Evolutionary conservation across 2,329 filamentous ascomycete species (phyloP), one percentile per base, ranked within the genome.

Genomic region (Fusarium sp.): DNA sequence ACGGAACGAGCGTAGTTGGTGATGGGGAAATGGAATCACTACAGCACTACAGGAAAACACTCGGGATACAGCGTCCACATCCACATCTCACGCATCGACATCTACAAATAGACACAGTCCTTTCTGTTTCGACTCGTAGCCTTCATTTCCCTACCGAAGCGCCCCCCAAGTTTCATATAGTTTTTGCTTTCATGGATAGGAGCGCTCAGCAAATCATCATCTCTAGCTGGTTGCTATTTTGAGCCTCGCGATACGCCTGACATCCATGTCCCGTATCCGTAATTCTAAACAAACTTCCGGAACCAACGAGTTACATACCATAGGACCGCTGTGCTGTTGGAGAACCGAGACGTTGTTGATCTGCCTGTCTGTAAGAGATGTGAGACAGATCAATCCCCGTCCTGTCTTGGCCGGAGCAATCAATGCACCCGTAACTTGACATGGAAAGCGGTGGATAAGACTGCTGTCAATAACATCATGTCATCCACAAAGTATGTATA

Each of bases 121-220:
- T 33, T 15, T 38, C 25, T 50, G 57, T 61, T 61, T 61, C 61
- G 57, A 50, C 53, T 49, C 36, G 47, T 57, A 53, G 45, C 45
- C 47, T 59, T 50, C 42, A 23, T 53, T 58, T 25, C 23, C 45
- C 47, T 54, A 53, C 61, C 58, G 60, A 55, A 49, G 61, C 63
- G 52, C 23, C 66, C 57, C 52, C 52, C 50, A 8, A 45, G 63
- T 67, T 67, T 67, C 65, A 68, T 51, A 68, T 51, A 51, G 54
- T 43, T 38, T 60, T 19, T 19, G 19, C 19, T 19, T 44, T 8
- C 65, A 67, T 64, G 59, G 52, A 57, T 66, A 15, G 41, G 63
- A 54, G 55, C 62, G 55, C 59, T 59, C n/a, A n/a, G 27, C 35
- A 25, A 25, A 25, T 8, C 8, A 25, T 7, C 23, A 53, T 44